phyloP scores from a whole-genome alignment of 2,329 filamentous ascomycete genomes.

The Talaromyces sp. region DNA sequence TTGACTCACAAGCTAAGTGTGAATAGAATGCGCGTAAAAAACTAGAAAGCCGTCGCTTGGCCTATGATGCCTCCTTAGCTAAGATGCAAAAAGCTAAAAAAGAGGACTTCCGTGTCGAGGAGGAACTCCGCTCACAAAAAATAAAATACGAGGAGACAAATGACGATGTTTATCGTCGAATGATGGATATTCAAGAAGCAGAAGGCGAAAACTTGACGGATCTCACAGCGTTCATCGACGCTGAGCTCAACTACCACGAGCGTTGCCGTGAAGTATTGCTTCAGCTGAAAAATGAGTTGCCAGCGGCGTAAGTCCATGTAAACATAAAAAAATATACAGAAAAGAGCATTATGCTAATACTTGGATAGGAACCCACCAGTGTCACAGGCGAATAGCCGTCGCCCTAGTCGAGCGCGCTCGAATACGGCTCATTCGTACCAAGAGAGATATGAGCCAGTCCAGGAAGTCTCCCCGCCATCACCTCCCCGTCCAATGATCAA shows the following conservation, averaged over 20 bases:
- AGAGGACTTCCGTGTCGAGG: conserved; percentile 89
- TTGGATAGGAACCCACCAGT: conserved; percentile 25
- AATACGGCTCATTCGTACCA: conserved; percentile 63
- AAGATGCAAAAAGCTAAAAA: conserved; percentile 93
- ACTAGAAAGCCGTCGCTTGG: conserved; percentile 82
- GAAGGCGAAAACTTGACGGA: conserved; percentile 80
- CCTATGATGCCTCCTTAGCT: conserved; percentile 82
- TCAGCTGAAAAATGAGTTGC: conserved; percentile 67
- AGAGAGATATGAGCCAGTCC: conserved; percentile 56
- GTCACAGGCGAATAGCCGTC: conserved; percentile 36
- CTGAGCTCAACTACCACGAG: conserved; percentile 87
- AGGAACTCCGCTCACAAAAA: conserved; percentile 85
- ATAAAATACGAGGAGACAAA: conserved; percentile 94
- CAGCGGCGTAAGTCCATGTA: conserved; percentile 51
- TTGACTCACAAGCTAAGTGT: conserved; percentile 11
- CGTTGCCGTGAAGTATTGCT: conserved; percentile 79
- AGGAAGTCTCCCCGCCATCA: conserved; percentile 52
- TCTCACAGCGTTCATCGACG: conserved; percentile 76
- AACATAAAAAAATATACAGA: neutral
- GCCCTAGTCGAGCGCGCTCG: conserved; percentile 54
- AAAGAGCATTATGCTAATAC: conserved; percentile 19
- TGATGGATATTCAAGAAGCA: conserved; percentile 94
- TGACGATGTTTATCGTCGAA: conserved; percentile 85
- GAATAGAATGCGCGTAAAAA: conserved; percentile 77
- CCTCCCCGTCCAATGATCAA: conserved; percentile 54